Evolutionary conservation across 257 asterid genomes (phyloP), one percentile per base, ranked within the genome.

Genomic region (Solanum microdontum): DNA sequence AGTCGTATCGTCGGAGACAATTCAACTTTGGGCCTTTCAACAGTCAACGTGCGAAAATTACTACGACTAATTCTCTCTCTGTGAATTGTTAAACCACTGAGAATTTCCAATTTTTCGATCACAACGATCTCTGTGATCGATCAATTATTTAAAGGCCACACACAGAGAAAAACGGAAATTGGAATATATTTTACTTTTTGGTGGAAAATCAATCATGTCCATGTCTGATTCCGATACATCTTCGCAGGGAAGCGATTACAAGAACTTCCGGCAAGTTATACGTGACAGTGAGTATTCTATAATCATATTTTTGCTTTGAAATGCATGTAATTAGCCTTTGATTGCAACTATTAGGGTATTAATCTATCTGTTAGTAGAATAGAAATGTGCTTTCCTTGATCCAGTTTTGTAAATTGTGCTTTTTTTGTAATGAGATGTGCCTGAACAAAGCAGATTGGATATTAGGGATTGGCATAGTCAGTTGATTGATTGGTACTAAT

Each of bases 191-290:
- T 30, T 19, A 9, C 23, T 8, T 32, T 74, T 74, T 34, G 28
- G 68, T 45, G 26, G n/a, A 15, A 45, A 83, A 34, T 37, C 24
- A 37, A 88, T 33, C 55, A 92, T 92, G 94, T 92, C 96, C 86
- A 92, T 91, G 89, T 92, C 95, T 13, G 96, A 94, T 92, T 92
- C 95, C 51, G 94, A 94, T 86, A 87, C 93, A 87, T 92, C 94
- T 89, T 94, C 95, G 77, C 96, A 92, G 82, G 92, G 92, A 82
- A 87, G 89, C 89, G 96, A 94, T 74, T 90, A 92, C 89, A 94
- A 91, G 88, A 89, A 90, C 84, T 92, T 94, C 85, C 92, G 95
- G 60, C 95, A 94, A 88, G 88, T 92, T 88, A 92, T 90, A 86
- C 96, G 95, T 40, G 95, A 94, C 82, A 91, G 96, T 94, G 30